These are phyloP conservation scores for Panicum miliaceum DNA, from an alignment of 176 grass and related monocot species.

Conservation along the genomic window DNA sequence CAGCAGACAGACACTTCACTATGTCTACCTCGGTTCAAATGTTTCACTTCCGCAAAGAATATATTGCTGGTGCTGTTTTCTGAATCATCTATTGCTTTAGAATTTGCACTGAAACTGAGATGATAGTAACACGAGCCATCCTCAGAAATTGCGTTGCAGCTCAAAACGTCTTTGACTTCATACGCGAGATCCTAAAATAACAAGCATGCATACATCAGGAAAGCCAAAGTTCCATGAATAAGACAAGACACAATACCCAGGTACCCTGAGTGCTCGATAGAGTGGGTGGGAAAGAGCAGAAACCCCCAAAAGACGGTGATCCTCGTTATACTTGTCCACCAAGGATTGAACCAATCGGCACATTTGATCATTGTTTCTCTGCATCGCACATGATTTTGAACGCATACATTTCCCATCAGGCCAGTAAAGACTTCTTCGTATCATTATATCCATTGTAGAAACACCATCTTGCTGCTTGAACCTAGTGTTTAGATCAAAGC, in stretches of 20 bases:
- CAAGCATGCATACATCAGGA: neutral
- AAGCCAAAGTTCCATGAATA: neutral
- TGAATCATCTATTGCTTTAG: conserved; percentile 21
- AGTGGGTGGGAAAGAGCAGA: neutral
- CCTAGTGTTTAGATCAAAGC: conserved; percentile 3
- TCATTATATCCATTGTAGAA: neutral
- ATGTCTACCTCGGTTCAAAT: neutral
- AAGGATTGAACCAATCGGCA: neutral
- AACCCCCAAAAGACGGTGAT: conserved; percentile 31
- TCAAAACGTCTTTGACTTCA: conserved; percentile 39
- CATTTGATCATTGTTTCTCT: neutral
- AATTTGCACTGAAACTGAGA: conserved; percentile 37
- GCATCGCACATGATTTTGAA: neutral
- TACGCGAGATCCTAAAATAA: conserved; percentile 29
- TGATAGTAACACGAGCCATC: neutral
- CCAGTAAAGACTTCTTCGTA: neutral
- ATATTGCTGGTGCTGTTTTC: neutral
- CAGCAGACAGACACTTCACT: conserved; percentile 4
- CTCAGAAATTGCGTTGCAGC: neutral
- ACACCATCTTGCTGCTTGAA: neutral
- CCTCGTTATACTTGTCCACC: conserved; percentile 34
- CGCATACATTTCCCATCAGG: conserved; percentile 25
- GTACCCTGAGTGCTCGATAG: neutral
- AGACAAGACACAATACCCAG: neutral
- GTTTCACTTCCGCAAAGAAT: conserved; percentile 38